Evolutionary conservation across 2,329 filamentous ascomycete species (phyloP), one percentile per base, ranked within the genome.

Genomic region (Aspergillus japonicus): DNA sequence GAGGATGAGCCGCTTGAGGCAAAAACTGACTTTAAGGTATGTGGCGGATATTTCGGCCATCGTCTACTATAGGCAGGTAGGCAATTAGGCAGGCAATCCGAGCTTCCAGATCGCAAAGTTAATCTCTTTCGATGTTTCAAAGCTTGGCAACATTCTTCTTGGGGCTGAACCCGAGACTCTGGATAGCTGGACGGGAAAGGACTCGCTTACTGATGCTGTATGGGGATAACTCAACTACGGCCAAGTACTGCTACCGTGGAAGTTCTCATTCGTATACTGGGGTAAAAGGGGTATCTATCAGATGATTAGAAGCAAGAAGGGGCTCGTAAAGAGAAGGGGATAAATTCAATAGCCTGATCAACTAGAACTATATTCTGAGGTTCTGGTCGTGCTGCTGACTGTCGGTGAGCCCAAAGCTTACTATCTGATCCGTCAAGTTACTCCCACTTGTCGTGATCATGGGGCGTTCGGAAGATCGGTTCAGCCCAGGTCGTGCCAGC

Each of bases 311-410:
- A 56, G 59, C 51, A 59, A 58, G 61, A 16, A 44, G 58, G 48
- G 53, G 42, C 48, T 48, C 47, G 33, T 16, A 35, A 16, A 16
- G 33, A 35, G 14, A 12, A 16, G 33, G 14, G 23, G 47, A 50
- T 60, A 54, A 50, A 56, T 59, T 62, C 57, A 62, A 64, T 62
- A 62, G 54, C 55, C 47, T 50, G 50, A 59, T 57, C 60, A 16
- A 64, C 60, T 23, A 21, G 26, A 12, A 26, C n/a, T 44, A 47
- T 33, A 39, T 44, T 19, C 16, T 26, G 11, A 24, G 21, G 23
- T 29, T 10, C 14, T 53, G 23, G 50, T 12, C 26, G 50, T 53
- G 50, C 39, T 35, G 31, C 29, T 53, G 7, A 50, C 19, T 35
- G 50, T 39, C 50, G 19, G 50, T 33, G 33, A 39, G 50, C 49